Evolutionary conservation across 1,284 basidiomycete species (phyloP).

Genomic region (Kalmanozyma brasiliensis): DNA sequence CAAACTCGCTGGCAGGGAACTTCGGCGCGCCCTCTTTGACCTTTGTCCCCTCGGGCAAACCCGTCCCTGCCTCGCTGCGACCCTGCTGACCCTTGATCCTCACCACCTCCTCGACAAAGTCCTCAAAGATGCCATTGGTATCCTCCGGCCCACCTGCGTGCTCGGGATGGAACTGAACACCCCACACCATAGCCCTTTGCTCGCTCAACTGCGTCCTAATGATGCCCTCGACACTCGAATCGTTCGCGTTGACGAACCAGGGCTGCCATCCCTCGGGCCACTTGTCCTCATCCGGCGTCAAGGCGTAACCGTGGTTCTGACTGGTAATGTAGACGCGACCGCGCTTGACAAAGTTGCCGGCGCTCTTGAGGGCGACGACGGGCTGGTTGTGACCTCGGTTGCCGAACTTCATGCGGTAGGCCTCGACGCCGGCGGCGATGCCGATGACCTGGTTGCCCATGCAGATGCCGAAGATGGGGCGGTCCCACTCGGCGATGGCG

Average conservation of each 20-base stretch:
- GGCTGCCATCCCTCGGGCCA: constrained; percentile 66
- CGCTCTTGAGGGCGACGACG: constrained; percentile 88
- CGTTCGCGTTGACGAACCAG: constrained; percentile 67
- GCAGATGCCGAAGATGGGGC: constrained; percentile 96
- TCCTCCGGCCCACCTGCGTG: constrained; percentile 67
- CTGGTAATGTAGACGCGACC: constrained; percentile 95
- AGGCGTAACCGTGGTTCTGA: constrained; percentile 71
- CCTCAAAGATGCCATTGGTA: constrained; percentile 64
- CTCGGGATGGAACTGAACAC: constrained; percentile 67
- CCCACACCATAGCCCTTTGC: constrained; percentile 60
- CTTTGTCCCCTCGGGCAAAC: constrained; percentile 26
- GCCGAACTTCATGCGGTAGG: constrained; percentile 96
- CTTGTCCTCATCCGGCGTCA: constrained; percentile 59
- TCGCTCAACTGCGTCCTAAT: constrained; percentile 50
- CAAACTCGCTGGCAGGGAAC: constrained; percentile 40
- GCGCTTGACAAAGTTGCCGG: constrained; percentile 85
- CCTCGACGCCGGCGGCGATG: constrained; percentile 93
- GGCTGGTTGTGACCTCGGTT: constrained; percentile 99
- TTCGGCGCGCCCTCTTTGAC: constrained; percentile 38
- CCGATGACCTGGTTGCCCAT: constrained; percentile 88
- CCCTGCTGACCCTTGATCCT: constrained; percentile 52
- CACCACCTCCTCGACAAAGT: constrained; percentile 64
- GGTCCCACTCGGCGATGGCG: constrained; percentile 82
- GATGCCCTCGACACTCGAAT: constrained; percentile 65
- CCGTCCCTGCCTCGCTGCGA: constrained; percentile 22